A percentile compares a stretch with the other conserved stretches of the same genome.
Conservation (phyloP, 352 stramenopile genomes). For the Phytophthora constricta region DNA sequence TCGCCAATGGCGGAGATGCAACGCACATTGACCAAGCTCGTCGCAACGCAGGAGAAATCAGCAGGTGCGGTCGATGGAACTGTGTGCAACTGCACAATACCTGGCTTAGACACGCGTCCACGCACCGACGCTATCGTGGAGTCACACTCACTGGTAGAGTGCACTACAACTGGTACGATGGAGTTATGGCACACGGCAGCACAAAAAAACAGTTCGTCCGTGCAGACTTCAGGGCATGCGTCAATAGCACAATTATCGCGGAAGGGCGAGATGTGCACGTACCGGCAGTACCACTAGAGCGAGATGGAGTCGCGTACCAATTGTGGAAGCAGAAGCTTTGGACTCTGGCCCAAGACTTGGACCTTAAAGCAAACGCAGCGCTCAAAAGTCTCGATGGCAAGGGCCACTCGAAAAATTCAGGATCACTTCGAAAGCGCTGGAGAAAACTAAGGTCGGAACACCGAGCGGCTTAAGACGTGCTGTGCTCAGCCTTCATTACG, state of each 20-base stretch:
- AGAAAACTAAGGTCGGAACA: constrained; percentile 5
- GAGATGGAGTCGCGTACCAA: too few relatives aligned
- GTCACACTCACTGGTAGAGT: background rate
- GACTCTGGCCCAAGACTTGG: background rate
- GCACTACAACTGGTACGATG: background rate
- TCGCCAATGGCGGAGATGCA: background rate
- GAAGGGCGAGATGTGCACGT: background rate
- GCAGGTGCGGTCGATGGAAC: background rate
- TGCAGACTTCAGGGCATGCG: background rate
- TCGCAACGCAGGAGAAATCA: background rate
- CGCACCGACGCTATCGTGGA: background rate
- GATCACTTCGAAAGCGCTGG: constrained; percentile 14
- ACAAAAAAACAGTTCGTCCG: background rate
- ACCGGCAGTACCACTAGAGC: too few relatives aligned
- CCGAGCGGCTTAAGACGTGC: constrained; percentile 1
- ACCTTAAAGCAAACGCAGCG: background rate
- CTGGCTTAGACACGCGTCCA: background rate
- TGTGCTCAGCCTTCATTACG: constrained; percentile 18
- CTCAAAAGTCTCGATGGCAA: background rate
- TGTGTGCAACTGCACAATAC: background rate
- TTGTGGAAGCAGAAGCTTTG: too few relatives aligned
- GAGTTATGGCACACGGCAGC: too few relatives aligned
- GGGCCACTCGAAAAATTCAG: background rate
- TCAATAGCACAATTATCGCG: background rate
- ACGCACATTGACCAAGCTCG: background rate